These are phyloP conservation scores for Smallanthus sonchifolius DNA, from an alignment of 129 eudicot species.

Conservation along the genomic window DNA sequence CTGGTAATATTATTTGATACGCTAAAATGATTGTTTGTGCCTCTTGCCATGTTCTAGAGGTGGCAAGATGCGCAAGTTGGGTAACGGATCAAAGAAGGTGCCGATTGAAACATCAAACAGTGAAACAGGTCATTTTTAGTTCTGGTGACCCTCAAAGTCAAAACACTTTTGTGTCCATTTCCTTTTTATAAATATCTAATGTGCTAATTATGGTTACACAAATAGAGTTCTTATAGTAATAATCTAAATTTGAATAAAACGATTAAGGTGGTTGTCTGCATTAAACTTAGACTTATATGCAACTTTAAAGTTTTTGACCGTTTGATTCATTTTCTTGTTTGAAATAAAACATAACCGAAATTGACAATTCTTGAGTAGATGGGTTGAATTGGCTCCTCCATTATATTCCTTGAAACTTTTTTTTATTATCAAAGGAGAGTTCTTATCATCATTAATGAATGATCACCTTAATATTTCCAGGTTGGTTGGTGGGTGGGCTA, in stretches of 20 bases:
- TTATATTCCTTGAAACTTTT: neutral
- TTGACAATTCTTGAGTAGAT: neutral
- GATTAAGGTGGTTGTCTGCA: neutral
- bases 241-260: neutral
- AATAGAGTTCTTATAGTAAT: neutral
- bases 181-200: neutral
- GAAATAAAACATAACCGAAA: neutral
- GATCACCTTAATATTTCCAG: slow-evolving; percentile 37
- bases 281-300: neutral
- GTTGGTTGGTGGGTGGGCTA: slow-evolving; percentile 99
- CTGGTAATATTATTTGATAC: slow-evolving; percentile 54
- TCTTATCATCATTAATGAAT: neutral
- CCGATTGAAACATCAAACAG: neutral
- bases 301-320: neutral
- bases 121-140: neutral
- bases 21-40: neutral
- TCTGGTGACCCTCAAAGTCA: neutral
- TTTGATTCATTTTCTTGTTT: neutral
- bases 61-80: neutral
- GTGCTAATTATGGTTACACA: neutral
- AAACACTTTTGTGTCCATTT: neutral
- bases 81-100: neutral
- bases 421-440: neutral
- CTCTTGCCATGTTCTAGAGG: neutral
- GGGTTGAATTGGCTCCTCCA: neutral